phyloP scores from a whole-genome alignment of 2,329 filamentous ascomycete genomes.

The Domatiomyces globalis region DNA sequence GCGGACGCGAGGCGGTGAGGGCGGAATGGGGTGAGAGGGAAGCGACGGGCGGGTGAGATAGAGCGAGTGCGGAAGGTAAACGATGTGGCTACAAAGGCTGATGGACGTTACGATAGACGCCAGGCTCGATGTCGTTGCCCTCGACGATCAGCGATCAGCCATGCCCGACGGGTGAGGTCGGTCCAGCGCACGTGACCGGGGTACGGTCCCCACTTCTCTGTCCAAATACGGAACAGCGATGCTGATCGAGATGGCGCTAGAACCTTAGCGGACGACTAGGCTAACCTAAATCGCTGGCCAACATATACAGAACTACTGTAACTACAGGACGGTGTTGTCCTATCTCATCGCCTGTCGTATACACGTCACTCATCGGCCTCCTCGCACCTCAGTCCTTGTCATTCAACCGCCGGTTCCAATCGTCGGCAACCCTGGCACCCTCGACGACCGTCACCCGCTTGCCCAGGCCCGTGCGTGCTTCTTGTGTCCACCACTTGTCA shows the following conservation, averaged over 20 bases:
- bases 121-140: not conserved
- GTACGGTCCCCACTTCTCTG: not conserved
- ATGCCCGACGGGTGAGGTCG: not conserved
- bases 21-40: not conserved
- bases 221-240: not conserved
- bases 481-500: conserved; percentile 61
- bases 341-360: not conserved
- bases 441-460: conserved; percentile 83
- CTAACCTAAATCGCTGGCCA: not conserved
- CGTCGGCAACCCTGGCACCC: conserved; percentile 63
- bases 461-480: conserved; percentile 70
- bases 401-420: conserved; percentile 69
- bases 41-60: not conserved
- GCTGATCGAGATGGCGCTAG: not conserved
- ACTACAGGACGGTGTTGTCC: too few relatives aligned
- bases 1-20: not conserved
- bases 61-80: not conserved
- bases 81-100: not conserved
- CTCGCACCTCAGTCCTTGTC: conserved; percentile 37
- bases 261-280: not conserved
- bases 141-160: not conserved
- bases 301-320: too few relatives aligned
- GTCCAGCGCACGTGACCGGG: not conserved
- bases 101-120: not conserved
- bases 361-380: not conserved